Conservation (phyloP, 2,329 filamentous ascomycete species). For the Verruconis gallopava region DNA sequence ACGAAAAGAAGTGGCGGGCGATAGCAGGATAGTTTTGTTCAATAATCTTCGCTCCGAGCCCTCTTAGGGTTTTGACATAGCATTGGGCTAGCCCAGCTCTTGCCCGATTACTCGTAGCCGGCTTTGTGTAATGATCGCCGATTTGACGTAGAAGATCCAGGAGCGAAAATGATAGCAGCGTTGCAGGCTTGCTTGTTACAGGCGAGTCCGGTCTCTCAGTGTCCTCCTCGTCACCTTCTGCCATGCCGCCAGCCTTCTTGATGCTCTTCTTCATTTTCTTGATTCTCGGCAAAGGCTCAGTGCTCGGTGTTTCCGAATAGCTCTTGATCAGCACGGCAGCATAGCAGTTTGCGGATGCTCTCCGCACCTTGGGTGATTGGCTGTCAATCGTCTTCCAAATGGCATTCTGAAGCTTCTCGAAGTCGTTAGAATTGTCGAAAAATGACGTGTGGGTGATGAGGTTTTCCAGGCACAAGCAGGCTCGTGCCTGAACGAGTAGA, state of each 20-base stretch:
- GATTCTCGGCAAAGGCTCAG: constrained; percentile 41
- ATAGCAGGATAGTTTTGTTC: constrained; percentile 74
- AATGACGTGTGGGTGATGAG: constrained; percentile 61
- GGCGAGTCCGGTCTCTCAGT: constrained; percentile 63
- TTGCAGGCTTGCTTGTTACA: constrained; percentile 58
- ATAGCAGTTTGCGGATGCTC: constrained; percentile 75
- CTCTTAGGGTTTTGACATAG: constrained; percentile 68
- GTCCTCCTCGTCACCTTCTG: constrained; percentile 62
- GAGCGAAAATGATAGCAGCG: constrained; percentile 59
- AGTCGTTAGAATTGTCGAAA: constrained; percentile 81
- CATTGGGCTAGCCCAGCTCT: constrained; percentile 77
- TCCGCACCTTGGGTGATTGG: constrained; percentile 58
- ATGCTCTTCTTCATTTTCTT: constrained; percentile 64
- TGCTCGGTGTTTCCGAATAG: constrained; percentile 50
- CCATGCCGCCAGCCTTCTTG: constrained; percentile 47
- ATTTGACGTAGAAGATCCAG: constrained; percentile 66
- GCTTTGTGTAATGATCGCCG: constrained; percentile 65
- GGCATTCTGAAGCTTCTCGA: constrained; percentile 71
- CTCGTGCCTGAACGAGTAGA: constrained; percentile 61
- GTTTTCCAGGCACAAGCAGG: constrained; percentile 66
- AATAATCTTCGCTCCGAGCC: constrained; percentile 68
- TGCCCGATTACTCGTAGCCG: constrained; percentile 64
- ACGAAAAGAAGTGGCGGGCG: constrained; percentile 64
- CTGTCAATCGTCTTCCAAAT: constrained; percentile 83
- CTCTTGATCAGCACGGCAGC: constrained; percentile 72